Conservation (phyloP, 768 basidiomycete species). For the Podaxis sp. region DNA sequence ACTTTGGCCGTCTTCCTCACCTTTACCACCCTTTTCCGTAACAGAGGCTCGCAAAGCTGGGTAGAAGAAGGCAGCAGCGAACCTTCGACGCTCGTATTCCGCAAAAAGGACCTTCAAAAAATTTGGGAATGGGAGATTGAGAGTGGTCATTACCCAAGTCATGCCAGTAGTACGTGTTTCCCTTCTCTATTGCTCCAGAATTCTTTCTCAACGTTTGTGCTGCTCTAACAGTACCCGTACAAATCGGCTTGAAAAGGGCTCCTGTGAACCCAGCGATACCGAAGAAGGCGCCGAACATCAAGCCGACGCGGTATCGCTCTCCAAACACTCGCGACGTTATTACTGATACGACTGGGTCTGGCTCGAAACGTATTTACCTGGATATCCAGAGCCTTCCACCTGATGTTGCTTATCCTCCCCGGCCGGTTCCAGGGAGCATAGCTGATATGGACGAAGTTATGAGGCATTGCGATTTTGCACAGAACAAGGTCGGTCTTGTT, state of each 20-base stretch:
- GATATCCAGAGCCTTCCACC: slow-evolving; percentile 61
- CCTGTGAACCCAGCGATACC: slow-evolving; percentile 70
- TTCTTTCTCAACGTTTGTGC: not conserved
- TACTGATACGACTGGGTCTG: slow-evolving; percentile 61
- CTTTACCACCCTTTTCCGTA: slow-evolving; percentile 26
- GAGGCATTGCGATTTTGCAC: slow-evolving; percentile 82
- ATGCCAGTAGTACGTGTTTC: slow-evolving; percentile 54
- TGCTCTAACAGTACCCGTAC: slow-evolving; percentile 52
- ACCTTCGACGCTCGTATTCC: slow-evolving; percentile 69
- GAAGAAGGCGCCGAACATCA: slow-evolving; percentile 40
- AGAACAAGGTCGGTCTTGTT: slow-evolving; percentile 52
- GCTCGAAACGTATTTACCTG: slow-evolving; percentile 75
- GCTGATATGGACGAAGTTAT: slow-evolving; percentile 86
- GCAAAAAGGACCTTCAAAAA: slow-evolving; percentile 68
- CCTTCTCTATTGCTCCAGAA: not conserved
- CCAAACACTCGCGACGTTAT: slow-evolving; percentile 41
- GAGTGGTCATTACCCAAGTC: slow-evolving; percentile 86
- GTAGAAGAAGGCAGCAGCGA: slow-evolving; percentile 35
- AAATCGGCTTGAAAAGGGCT: slow-evolving; percentile 55
- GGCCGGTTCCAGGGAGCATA: slow-evolving; percentile 80
- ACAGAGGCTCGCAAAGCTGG: slow-evolving; percentile 28
- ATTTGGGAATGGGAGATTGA: slow-evolving; percentile 95
- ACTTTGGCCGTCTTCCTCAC: slow-evolving; percentile 52
- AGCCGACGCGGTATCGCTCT: slow-evolving; percentile 51
- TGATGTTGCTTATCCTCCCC: slow-evolving; percentile 76